These are phyloP conservation scores for Epicoccum nigrum DNA, from an alignment of 2,329 filamentous ascomycete genomes.

Conservation along the genomic window DNA sequence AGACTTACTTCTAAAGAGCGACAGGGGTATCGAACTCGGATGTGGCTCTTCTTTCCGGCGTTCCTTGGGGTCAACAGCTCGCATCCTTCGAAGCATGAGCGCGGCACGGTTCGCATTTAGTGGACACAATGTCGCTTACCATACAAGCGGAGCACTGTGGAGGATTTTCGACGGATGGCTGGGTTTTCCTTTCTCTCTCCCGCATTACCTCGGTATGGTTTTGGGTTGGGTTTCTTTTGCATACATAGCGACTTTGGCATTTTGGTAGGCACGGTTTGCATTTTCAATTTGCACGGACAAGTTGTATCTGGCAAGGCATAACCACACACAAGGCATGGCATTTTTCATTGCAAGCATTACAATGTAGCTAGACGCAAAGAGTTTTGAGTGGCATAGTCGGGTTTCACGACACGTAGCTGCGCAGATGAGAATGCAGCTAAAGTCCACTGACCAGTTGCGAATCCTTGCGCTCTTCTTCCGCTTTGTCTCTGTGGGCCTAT, in stretches of 20 bases:
- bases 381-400: constrained; percentile 14
- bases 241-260: constrained; percentile 15
- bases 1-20: constrained; percentile 7
- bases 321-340: constrained; percentile 33
- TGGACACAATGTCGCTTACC: constrained; percentile 19
- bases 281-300: constrained; percentile 11
- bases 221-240: constrained; percentile 5
- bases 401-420: constrained; percentile 34
- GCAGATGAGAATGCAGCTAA: constrained; percentile 22
- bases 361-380: constrained; percentile 14
- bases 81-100: constrained; percentile 10
- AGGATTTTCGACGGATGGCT: constrained; percentile 10
- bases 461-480: constrained; percentile 9
- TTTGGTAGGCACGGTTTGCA: constrained; percentile 1
- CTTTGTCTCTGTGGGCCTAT: constrained; percentile 9
- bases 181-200: constrained; percentile 8
- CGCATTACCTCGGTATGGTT: constrained; percentile 18
- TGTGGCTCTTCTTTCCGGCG: background rate
- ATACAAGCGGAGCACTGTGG: constrained; percentile 20
- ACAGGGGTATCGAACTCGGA: constrained; percentile 9
- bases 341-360: constrained; percentile 20
- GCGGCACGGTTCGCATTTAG: constrained; percentile 26
- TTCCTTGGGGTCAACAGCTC: constrained; percentile 9
- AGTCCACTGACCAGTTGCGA: constrained; percentile 19
- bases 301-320: constrained; percentile 26